phyloP scores from a whole-genome alignment of 768 basidiomycete genomes.

The Leucocoprinus sp. region DNA sequence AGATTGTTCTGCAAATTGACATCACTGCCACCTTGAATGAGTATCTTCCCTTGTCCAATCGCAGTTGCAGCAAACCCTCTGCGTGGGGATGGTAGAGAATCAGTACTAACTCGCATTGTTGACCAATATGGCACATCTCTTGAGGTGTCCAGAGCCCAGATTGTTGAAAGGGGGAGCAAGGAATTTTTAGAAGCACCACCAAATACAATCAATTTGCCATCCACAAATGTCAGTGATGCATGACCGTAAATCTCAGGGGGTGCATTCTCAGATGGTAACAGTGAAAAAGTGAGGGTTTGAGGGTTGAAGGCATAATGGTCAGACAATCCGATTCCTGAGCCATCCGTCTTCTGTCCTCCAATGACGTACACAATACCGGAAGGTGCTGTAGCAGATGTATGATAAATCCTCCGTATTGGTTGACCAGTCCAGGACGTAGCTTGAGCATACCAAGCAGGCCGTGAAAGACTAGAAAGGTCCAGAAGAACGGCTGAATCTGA shows the following conservation, averaged over 20 bases:
- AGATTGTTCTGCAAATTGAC: constrained; percentile 42
- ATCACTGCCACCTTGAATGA: constrained; percentile 78
- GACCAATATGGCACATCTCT: constrained; percentile 43
- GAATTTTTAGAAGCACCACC: constrained; percentile 55
- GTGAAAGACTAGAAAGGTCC: constrained; percentile 27
- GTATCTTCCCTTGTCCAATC: constrained; percentile 42
- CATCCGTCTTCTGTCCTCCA: constrained; percentile 80
- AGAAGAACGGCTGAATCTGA: constrained; percentile 62
- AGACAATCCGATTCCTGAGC: constrained; percentile 52
- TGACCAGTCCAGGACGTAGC: constrained; percentile 49
- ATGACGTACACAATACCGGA: constrained; percentile 57
- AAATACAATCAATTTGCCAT: constrained; percentile 64
- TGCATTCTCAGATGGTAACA: constrained; percentile 43
- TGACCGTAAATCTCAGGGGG: constrained; percentile 73
- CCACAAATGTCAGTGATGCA: constrained; percentile 54
- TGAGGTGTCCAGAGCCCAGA: constrained; percentile 61
- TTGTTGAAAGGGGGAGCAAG: constrained; percentile 46
- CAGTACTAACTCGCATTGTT: constrained; percentile 26
- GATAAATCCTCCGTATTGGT: constrained; percentile 72
- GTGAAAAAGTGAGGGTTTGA: constrained; percentile 38
- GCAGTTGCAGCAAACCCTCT: constrained; percentile 52
- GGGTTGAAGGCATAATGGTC: constrained; percentile 62
- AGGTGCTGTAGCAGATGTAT: constrained; percentile 44
- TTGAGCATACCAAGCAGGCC: constrained; percentile 41
- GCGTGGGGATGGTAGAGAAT: constrained; percentile 45